These are phyloP conservation scores for Microcos paniculata DNA, from an alignment of 345 rosid species.

Conservation along the genomic window DNA sequence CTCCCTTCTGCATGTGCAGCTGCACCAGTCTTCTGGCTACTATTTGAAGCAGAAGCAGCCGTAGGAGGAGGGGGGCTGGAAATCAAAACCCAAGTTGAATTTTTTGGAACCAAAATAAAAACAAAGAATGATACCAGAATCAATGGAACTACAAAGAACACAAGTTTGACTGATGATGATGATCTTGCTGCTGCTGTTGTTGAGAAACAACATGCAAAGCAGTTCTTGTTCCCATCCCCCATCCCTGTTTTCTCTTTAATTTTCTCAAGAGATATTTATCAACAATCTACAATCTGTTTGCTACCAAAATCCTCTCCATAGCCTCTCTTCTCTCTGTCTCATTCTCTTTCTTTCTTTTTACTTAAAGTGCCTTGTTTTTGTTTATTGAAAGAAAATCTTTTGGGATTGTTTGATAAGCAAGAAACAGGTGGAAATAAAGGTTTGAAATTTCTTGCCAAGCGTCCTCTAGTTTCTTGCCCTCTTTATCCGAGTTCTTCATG, in stretches of 20 bases:
- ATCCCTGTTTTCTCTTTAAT: not conserved
- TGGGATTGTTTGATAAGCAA: not conserved
- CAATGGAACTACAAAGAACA: slow-evolving; percentile 8
- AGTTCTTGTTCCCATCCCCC: slow-evolving; percentile 8
- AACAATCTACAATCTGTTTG: not conserved
- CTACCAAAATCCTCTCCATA: not conserved
- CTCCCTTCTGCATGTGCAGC: not conserved
- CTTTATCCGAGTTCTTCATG: slow-evolving; percentile 29
- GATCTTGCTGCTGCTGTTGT: not conserved
- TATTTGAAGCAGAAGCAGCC: not conserved
- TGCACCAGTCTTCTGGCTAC: not conserved
- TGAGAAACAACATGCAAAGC: slow-evolving; percentile 3
- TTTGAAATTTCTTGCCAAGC: slow-evolving; percentile 37
- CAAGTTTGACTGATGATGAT: not conserved
- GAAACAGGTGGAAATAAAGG: slow-evolving; percentile 20
- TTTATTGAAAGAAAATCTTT: not conserved
- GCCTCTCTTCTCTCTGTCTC: not conserved
- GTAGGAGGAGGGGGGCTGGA: not conserved
- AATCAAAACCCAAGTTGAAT: slow-evolving; percentile 10
- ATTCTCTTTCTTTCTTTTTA: not conserved
- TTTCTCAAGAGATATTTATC: not conserved
- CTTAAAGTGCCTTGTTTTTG: not conserved
- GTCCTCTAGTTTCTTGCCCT: slow-evolving; percentile 16
- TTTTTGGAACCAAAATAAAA: slow-evolving; percentile 8
- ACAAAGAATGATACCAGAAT: slow-evolving; percentile 1